These are phyloP conservation scores for Cystoisospora suis DNA, from an alignment of 169 alveolate genomes.

Conservation along the genomic window DNA sequence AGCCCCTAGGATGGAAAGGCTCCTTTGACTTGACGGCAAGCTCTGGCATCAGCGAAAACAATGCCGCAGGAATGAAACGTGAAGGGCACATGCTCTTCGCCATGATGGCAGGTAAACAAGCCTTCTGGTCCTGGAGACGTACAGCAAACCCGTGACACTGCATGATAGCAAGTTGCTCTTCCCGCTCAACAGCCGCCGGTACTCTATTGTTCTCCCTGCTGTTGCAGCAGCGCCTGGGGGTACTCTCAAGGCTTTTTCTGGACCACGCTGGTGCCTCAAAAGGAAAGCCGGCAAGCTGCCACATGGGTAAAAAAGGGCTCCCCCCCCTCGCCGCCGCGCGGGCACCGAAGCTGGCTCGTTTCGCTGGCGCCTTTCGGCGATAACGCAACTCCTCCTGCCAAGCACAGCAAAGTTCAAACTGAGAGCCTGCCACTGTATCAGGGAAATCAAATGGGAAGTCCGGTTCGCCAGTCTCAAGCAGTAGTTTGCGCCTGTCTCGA, in stretches of 20 bases:
- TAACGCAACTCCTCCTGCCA: constrained; percentile 48
- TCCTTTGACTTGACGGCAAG: not conserved
- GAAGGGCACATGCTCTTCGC: no score
- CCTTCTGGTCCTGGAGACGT: no score
- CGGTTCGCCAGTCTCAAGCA: constrained; percentile 30
- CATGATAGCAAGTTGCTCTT: no score
- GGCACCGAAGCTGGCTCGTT: constrained; percentile 37
- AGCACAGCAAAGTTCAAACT: constrained; percentile 33
- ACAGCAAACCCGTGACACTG: no score
- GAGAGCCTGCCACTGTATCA: constrained; percentile 36
- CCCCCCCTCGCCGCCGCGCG: not conserved
- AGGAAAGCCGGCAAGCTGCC: not conserved
- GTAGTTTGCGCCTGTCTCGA: constrained; percentile 35
- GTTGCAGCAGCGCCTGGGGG: not conserved
- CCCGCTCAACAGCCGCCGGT: no score
- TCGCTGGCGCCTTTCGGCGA: constrained; percentile 33
- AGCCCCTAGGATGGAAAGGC: not conserved
- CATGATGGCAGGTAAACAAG: no score
- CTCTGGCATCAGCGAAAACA: not conserved
- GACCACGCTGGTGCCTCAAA: constrained; percentile 30
- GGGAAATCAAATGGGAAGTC: constrained; percentile 45
- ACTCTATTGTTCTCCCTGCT: not conserved
- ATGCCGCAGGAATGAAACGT: not conserved
- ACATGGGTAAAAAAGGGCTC: constrained; percentile 44
- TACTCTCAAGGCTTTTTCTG: constrained; percentile 27